Percentiles rank a stretch among this genome's conserved stretches.
phyloP scores from a whole-genome alignment of 139 green algal genomes.

The Tetradesmus obliquus region DNA sequence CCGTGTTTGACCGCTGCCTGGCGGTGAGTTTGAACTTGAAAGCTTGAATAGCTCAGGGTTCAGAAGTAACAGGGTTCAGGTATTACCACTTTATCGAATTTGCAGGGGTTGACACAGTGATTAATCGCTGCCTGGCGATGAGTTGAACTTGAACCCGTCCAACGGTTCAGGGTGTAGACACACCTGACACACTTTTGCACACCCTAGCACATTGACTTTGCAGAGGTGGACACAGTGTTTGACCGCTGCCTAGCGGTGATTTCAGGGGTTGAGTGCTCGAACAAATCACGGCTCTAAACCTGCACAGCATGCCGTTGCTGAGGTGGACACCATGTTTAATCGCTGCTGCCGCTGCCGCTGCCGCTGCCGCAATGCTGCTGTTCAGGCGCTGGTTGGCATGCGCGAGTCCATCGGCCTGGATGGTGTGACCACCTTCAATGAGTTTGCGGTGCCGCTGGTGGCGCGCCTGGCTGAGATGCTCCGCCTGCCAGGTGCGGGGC shows the following conservation, averaged over 20 bases:
- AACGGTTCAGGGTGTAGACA: too few species aligned
- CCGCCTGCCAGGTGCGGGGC: conserved; percentile 67
- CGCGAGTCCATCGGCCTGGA: conserved; percentile 74
- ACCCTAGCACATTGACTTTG: conserved; percentile 80
- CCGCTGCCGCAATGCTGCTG: background rate
- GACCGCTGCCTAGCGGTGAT: conserved; percentile 72
- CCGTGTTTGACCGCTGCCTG: conserved; percentile 83
- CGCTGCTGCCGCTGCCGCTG: conserved; percentile 44
- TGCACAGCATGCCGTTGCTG: conserved; percentile 60
- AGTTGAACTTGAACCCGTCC: too few species aligned
- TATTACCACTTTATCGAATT: too few species aligned
- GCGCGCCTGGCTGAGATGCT: conserved; percentile 81
- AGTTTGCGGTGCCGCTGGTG: conserved; percentile 89
- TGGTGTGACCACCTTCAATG: conserved; percentile 87
- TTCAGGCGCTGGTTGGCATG: conserved; percentile 16
- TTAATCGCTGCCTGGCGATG: too few species aligned
- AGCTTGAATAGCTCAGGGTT: too few species aligned
- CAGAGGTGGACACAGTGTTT: conserved; percentile 82
- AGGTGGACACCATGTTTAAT: conserved; percentile 85
- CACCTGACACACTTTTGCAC: too few species aligned
- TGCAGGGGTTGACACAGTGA: too few species aligned
- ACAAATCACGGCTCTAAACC: too few species aligned
- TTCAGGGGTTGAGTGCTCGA: too few species aligned
- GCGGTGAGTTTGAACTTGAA: conserved; percentile 28
- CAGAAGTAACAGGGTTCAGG: too few species aligned